A percentile compares a stretch with the other conserved stretches of the same genome.
phyloP scores from a whole-genome alignment of 768 basidiomycete genomes.

The Trichaptum fuscoviolaceum region DNA sequence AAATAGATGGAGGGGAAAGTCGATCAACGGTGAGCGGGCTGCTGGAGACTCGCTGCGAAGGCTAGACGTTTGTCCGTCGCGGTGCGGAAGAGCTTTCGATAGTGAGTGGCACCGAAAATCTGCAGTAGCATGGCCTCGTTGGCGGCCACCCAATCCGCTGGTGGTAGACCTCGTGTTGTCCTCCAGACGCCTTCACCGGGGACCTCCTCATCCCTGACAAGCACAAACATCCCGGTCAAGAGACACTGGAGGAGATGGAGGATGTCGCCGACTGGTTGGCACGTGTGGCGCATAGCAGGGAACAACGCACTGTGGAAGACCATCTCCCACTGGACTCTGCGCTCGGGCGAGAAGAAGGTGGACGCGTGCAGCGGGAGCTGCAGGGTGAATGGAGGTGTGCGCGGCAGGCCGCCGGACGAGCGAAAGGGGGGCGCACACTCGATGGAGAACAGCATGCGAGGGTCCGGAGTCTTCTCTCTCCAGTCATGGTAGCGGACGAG shows the following conservation, averaged over 20 bases:
- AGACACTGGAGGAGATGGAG: constrained; percentile 66
- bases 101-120: constrained; percentile 70
- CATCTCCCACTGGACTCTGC: constrained; percentile 87
- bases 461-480: constrained; percentile 57
- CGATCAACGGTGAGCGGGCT: neutral
- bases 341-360: constrained; percentile 81
- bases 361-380: constrained; percentile 75
- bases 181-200: constrained; percentile 58
- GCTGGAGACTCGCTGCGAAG: constrained; percentile 28
- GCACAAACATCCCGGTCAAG: constrained; percentile 64
- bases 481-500: constrained; percentile 69
- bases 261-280: constrained; percentile 65
- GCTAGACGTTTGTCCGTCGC: constrained; percentile 66
- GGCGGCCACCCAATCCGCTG: constrained; percentile 69
- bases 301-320: constrained; percentile 79
- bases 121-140: constrained; percentile 64
- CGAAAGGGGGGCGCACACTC: constrained; percentile 77
- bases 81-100: constrained; percentile 65
- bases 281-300: constrained; percentile 62
- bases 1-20: neutral
- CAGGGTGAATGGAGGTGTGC: constrained; percentile 66
- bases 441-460: constrained; percentile 72
- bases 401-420: constrained; percentile 68
- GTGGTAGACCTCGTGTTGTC: constrained; percentile 73
- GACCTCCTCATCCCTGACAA: constrained; percentile 72